Evolutionary conservation across 2,329 filamentous ascomycete genomes (phyloP), one percentile per base, ranked within the genome.

Genomic region (Orbilia ellipsospora): DNA sequence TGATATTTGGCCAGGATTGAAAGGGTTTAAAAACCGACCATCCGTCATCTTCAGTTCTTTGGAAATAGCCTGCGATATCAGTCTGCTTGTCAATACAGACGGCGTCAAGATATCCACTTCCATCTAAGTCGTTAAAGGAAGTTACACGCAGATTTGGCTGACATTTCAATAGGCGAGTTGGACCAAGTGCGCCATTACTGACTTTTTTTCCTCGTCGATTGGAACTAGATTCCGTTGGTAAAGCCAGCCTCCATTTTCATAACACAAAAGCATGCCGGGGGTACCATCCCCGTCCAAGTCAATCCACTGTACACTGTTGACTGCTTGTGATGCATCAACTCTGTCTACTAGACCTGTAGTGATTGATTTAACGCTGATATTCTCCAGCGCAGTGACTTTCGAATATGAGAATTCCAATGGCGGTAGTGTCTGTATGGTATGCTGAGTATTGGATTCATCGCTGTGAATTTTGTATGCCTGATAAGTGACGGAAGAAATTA

Each of bases 201-300:
- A 15, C 40, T 42, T 42, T 7, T 7, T 15, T 7, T 42, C 15
- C 15, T 42, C 40, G n/a, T 50, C n/a, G n/a, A n/a, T n/a, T n/a
- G n/a, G n/a, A n/a, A n/a, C n/a, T n/a, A n/a, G n/a, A n/a, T n/a
- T 50, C 5, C 45, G 45, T n/a, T 50, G 45, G n/a, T 50, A 50
- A 5, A 5, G 5, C 45, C 45, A 50, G 5, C 5, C 45, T 16
- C 8, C 45, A n/a, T 50, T n/a, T 10, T 10, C 5, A 5, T 50
- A n/a, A 10, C 5, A 5, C 5, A 50, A n/a, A 10, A 50, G n/a
- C n/a, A n/a, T n/a, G 0, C 80, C 79, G 0, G 78, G 54, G 5
- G 69, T 20, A 0, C 80, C 80, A 28, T 80, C 79, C 6, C 78
- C 78, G 60, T 81, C 67, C 0, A 81, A 73, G 54, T 81, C 79